A percentile compares a stretch with the other conserved stretches of the same genome.
phyloP scores from a whole-genome alignment of 2,329 filamentous ascomycete genomes.

The Epichloe typhina region DNA sequence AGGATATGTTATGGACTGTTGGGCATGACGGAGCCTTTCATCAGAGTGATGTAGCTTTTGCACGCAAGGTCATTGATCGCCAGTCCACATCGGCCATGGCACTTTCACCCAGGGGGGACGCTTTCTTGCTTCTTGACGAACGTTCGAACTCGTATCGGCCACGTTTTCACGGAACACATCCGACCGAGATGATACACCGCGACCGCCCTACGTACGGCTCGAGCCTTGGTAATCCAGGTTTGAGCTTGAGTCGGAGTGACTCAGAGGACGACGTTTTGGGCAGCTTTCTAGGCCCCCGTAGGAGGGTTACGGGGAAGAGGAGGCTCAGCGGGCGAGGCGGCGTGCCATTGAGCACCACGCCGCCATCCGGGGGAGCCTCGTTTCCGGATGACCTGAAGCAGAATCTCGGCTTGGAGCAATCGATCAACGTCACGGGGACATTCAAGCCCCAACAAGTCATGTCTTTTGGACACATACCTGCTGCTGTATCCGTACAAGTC shows the following conservation, averaged over 20 bases:
- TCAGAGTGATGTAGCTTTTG: constrained; percentile 53
- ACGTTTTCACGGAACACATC: constrained; percentile 24
- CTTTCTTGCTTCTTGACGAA: constrained; percentile 49
- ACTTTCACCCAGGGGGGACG: constrained; percentile 44
- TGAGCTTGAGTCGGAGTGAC: constrained; percentile 47
- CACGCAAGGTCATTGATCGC: constrained; percentile 48
- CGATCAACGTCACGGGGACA: constrained; percentile 41
- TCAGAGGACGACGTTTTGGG: constrained; percentile 52
- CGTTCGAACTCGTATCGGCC: constrained; percentile 30
- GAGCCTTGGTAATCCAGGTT: constrained; percentile 33
- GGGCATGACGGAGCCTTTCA: constrained; percentile 48
- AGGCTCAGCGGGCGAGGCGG: constrained; percentile 30
- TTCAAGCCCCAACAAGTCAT: constrained; percentile 50
- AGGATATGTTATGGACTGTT: constrained; percentile 53
- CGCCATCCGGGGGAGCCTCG: constrained; percentile 27
- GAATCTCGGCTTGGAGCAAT: constrained; percentile 41
- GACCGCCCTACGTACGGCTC: constrained; percentile 32
- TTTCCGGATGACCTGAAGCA: constrained; percentile 22
- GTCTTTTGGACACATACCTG: constrained; percentile 45
- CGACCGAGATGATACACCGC: constrained; percentile 22
- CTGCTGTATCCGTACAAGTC: constrained; percentile 33
- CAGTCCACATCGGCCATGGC: constrained; percentile 47
- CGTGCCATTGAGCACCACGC: constrained; percentile 39
- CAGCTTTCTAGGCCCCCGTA: constrained; percentile 41
- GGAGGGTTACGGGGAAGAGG: constrained; percentile 26